These are phyloP conservation scores for Candida albicans DNA, from an alignment of 1,139 yeast genomes.

Conservation along the genomic window DNA sequence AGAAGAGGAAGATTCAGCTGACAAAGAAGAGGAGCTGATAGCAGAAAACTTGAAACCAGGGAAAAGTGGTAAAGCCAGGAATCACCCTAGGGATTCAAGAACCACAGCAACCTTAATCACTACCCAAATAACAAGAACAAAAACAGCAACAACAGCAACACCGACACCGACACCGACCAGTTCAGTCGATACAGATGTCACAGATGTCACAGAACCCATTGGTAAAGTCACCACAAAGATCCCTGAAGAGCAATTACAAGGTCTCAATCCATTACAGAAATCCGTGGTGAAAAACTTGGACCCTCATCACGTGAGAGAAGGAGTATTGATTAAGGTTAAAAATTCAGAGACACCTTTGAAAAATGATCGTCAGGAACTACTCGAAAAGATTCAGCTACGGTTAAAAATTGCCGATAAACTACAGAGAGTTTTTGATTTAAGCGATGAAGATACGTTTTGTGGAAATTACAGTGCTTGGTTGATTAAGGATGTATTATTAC, in stretches of 20 bases:
- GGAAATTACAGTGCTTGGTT: slow-evolving; percentile 77
- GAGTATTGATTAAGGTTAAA: slow-evolving; percentile 21
- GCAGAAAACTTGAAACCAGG: too few species aligned
- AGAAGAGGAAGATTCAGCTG: too few species aligned
- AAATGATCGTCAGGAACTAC: slow-evolving; percentile 14
- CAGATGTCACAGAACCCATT: neutral
- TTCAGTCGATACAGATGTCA: neutral
- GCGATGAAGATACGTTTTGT: slow-evolving; percentile 50
- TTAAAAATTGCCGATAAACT: slow-evolving; percentile 38
- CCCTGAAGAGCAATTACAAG: slow-evolving; percentile 7
- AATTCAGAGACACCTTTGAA: slow-evolving; percentile 10
- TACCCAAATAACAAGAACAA: neutral
- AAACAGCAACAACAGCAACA: slow-evolving; percentile 1
- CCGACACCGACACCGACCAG: neutral
- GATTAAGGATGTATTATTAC: slow-evolving; percentile 75
- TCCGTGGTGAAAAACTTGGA: slow-evolving; percentile 38
- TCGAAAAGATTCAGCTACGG: slow-evolving; percentile 20
- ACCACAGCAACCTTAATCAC: neutral
- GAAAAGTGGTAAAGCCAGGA: too few species aligned
- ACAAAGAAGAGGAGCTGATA: too few species aligned
- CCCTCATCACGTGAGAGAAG: slow-evolving; percentile 24
- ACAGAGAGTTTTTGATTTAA: slow-evolving; percentile 38
- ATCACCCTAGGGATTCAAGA: too few species aligned
- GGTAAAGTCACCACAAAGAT: slow-evolving; percentile 2
- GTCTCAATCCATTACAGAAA: slow-evolving; percentile 31